Percentiles rank a stretch among this genome's conserved stretches.
These are phyloP conservation scores for Kwoniella sp. DNA, from an alignment of 768 basidiomycete genomes.

Conservation along the genomic window DNA sequence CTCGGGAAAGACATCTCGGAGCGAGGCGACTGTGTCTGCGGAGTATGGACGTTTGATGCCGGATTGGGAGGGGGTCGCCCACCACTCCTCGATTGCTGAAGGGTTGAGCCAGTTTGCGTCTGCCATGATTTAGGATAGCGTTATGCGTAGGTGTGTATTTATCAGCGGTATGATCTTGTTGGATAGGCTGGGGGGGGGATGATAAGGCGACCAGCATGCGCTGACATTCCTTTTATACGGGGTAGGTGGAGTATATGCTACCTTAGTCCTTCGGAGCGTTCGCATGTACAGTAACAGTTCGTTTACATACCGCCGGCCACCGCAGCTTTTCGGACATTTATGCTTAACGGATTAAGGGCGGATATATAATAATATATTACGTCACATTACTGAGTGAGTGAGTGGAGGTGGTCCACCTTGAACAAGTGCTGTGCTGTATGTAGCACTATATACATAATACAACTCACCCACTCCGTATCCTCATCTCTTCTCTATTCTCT, in stretches of 20 bases:
- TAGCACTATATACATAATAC: too few species aligned
- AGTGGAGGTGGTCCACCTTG: slow-evolving; percentile 3
- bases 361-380: not conserved
- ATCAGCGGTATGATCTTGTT: not conserved
- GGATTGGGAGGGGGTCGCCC: slow-evolving; percentile 71
- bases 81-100: slow-evolving; percentile 62
- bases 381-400: not conserved
- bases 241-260: not conserved
- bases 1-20: slow-evolving; percentile 83
- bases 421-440: not conserved
- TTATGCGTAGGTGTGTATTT: not conserved
- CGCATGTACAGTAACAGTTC: not conserved
- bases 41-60: slow-evolving; percentile 77
- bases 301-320: not conserved
- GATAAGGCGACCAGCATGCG: not conserved
- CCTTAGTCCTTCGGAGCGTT: not conserved
- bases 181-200: not conserved
- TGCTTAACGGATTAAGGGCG: not conserved
- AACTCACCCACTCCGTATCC: too few species aligned
- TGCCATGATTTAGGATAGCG: slow-evolving; percentile 2
- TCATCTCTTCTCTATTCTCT: too few species aligned
- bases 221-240: not conserved
- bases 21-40: slow-evolving; percentile 75
- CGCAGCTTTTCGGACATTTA: not conserved
- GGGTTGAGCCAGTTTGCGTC: slow-evolving; percentile 18